These are phyloP conservation scores for Aurinia saxatilis DNA, from an alignment of 345 rosid genomes.

Conservation along the genomic window DNA sequence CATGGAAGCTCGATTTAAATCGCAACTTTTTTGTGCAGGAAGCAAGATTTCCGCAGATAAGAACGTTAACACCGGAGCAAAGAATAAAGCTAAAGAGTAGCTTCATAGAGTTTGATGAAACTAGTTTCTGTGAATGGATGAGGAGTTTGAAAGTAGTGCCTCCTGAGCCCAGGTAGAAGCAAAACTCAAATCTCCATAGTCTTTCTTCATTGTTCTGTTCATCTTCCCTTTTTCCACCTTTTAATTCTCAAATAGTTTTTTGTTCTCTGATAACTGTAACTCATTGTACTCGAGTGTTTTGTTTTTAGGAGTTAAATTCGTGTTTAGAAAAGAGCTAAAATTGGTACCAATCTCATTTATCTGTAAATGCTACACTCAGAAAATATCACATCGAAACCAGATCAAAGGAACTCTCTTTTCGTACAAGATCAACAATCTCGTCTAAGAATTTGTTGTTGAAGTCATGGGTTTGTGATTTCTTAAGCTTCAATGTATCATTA, in stretches of 20 bases:
- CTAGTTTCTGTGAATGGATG: conserved; percentile 93
- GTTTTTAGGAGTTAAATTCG: neutral
- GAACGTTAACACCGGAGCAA: conserved; percentile 52
- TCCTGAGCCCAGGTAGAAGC: conserved; percentile 54
- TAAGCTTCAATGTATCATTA: too few relatives aligned
- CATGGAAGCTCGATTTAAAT: too few relatives aligned
- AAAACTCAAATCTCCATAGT: neutral
- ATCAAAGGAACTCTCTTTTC: neutral
- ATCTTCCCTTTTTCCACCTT: neutral
- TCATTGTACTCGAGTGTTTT: conserved; percentile 15
- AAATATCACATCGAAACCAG: neutral
- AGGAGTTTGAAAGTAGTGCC: conserved; percentile 69
- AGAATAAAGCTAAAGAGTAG: conserved; percentile 73
- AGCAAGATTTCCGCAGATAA: conserved; percentile 88
- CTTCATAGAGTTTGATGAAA: conserved; percentile 82
- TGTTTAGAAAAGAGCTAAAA: neutral
- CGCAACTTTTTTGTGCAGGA: conserved; percentile 44
- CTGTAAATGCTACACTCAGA: conserved; percentile 21
- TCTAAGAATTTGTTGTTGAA: conserved; percentile 30
- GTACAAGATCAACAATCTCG: conserved; percentile 5
- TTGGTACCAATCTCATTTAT: conserved; percentile 9
- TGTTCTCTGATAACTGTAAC: neutral
- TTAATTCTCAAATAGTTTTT: neutral
- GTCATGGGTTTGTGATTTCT: conserved; percentile 28
- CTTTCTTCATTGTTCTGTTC: neutral